Percentiles rank a stretch among this genome's conserved stretches.
phyloP scores from a whole-genome alignment of 2,329 filamentous ascomycete species.

The Corynespora cassiicola region DNA sequence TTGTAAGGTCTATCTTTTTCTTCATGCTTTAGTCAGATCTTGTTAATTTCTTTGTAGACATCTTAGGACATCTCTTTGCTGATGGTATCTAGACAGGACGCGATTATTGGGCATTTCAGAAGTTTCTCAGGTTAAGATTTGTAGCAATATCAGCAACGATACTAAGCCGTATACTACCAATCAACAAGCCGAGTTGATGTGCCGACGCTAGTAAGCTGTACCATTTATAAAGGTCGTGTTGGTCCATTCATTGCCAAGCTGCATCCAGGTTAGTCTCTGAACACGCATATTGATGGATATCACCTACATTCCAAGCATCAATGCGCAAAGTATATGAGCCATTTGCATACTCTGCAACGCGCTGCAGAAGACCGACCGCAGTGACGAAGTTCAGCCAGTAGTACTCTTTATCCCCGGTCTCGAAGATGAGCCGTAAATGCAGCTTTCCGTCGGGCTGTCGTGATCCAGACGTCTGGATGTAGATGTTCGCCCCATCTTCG shows the following conservation, averaged over 20 bases:
- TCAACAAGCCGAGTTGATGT: no score
- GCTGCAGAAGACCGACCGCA: constrained; percentile 11
- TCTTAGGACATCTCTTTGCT: no score
- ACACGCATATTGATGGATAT: no score
- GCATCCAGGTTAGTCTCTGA: no score
- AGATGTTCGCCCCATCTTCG: constrained; percentile 24
- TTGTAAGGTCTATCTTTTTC: no score
- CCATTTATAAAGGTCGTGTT: constrained; percentile 12
- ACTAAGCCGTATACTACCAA: no score
- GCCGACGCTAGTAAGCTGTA: constrained; percentile 5
- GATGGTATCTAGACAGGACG: no score
- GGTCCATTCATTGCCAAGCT: constrained; percentile 11
- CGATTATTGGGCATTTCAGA: no score
- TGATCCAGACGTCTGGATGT: constrained; percentile 33
- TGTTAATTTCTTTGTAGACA: no score
- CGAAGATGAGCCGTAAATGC: constrained; percentile 10
- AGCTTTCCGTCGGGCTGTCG: constrained; percentile 19
- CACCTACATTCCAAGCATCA: constrained; percentile 19
- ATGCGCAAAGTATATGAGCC: constrained; percentile 12
- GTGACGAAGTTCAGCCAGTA: constrained; percentile 15
- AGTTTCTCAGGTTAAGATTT: no score
- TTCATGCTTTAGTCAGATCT: no score
- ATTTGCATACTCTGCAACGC: constrained; percentile 8
- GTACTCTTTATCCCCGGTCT: constrained; percentile 13
- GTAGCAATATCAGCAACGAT: no score